These are phyloP conservation scores for Persicaria tinctoria DNA, from an alignment of 148 eudicot genomes.

Conservation along the genomic window DNA sequence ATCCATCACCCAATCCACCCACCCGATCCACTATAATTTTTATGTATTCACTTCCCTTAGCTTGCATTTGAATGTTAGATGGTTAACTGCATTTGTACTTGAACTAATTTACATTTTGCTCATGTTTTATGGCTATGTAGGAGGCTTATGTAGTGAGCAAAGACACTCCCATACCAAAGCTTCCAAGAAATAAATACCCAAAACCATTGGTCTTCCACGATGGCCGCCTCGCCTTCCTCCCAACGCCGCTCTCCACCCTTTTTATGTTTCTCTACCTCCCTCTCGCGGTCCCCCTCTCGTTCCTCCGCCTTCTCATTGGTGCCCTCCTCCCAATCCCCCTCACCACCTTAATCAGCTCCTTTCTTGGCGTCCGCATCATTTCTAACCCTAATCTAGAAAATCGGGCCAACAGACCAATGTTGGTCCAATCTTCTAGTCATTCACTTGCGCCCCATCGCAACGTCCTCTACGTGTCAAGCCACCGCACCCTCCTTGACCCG, in stretches of 20 bases:
- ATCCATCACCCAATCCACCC: too few species aligned
- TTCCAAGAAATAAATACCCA: conserved; percentile 68
- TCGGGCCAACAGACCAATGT: background rate
- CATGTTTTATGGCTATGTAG: conserved; percentile 24
- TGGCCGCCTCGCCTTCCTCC: conserved; percentile 79
- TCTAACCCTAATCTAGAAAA: background rate
- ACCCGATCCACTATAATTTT: too few species aligned
- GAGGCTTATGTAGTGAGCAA: conserved; percentile 68
- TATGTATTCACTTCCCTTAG: too few species aligned
- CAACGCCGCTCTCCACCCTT: conserved; percentile 67
- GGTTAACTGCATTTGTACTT: too few species aligned
- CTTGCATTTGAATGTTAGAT: too few species aligned
- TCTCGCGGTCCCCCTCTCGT: conserved; percentile 40
- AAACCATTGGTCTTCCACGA: conserved; percentile 86
- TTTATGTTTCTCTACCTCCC: conserved; percentile 79
- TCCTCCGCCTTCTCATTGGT: conserved; percentile 50
- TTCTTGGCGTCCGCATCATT: conserved; percentile 40
- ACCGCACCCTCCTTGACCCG: conserved; percentile 75
- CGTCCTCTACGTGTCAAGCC: conserved; percentile 55
- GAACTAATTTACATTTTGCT: background rate
- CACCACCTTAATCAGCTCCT: conserved; percentile 28
- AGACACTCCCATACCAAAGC: conserved; percentile 17
- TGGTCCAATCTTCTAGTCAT: background rate
- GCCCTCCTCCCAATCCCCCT: conserved; percentile 37
- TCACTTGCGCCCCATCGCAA: background rate